Evolutionary conservation across 2,329 filamentous ascomycete species (phyloP).

Genomic region (Aspergillus quadrilineatus): DNA sequence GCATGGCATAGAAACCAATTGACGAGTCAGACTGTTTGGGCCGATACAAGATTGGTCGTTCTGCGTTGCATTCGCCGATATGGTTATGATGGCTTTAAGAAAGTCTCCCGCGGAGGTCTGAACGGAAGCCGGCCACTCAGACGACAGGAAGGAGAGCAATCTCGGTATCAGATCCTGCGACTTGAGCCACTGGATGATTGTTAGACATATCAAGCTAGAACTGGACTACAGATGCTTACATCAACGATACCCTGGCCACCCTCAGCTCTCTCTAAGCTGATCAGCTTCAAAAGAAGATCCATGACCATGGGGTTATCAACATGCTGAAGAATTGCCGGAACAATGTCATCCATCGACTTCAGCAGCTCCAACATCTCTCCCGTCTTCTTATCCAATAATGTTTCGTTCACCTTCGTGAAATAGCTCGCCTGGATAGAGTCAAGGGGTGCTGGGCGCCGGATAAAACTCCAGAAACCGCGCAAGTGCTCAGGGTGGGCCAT

Average conservation of each 20-base stretch:
- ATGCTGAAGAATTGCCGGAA: slow-evolving; percentile 83
- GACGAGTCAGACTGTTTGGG: slow-evolving; percentile 91
- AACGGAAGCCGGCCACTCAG: slow-evolving; percentile 81
- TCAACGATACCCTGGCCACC: slow-evolving; percentile 91
- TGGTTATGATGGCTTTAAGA: slow-evolving; percentile 97
- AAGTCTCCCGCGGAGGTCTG: slow-evolving; percentile 98
- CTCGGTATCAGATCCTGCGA: slow-evolving; percentile 82
- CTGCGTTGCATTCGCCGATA: slow-evolving; percentile 95
- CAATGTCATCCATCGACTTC: slow-evolving; percentile 76
- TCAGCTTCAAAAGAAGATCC: slow-evolving; percentile 95
- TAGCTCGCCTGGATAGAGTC: slow-evolving; percentile 95
- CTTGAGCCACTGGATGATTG: slow-evolving; percentile 73
- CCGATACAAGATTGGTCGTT: slow-evolving; percentile 99
- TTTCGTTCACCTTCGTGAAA: slow-evolving; percentile 98
- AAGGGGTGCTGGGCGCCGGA: slow-evolving; percentile 78
- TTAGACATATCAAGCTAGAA: not conserved
- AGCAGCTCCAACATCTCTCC: slow-evolving; percentile 93
- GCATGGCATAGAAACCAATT: slow-evolving; percentile 84
- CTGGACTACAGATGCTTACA: slow-evolving; percentile 52
- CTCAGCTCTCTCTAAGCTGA: slow-evolving; percentile 90
- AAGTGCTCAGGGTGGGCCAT: slow-evolving; percentile 79
- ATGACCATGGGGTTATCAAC: slow-evolving; percentile 98
- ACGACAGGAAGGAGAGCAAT: slow-evolving; percentile 80
- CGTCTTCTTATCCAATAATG: slow-evolving; percentile 96
- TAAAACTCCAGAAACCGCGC: slow-evolving; percentile 85